Conservation (phyloP, 1,284 basidiomycete genomes). For the Rhodotorula mucilaginosa region DNA sequence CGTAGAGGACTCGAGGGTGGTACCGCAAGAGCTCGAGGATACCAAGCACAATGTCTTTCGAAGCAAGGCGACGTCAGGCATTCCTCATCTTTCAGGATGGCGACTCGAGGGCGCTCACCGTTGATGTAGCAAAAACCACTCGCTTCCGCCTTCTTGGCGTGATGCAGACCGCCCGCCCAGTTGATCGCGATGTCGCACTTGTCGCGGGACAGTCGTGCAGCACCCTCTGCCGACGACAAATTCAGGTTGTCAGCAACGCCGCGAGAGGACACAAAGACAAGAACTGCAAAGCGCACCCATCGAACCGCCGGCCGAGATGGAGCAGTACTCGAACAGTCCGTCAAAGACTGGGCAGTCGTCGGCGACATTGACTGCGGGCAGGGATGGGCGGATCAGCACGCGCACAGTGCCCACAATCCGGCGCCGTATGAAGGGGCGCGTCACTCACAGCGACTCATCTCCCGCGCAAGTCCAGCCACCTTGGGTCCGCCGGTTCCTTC, state of each 20-base stretch:
- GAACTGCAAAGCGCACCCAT: conserved; percentile 68
- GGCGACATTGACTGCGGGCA: conserved; percentile 68
- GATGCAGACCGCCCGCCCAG: conserved; percentile 97
- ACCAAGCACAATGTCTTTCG: conserved; percentile 87
- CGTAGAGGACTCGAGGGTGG: conserved; percentile 91
- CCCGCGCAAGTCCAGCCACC: conserved; percentile 49
- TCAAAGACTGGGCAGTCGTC: conserved; percentile 99
- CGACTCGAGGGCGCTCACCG: conserved; percentile 55
- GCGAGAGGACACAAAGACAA: neutral
- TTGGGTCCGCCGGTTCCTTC: conserved; percentile 32
- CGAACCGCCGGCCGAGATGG: conserved; percentile 95
- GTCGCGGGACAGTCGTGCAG: conserved; percentile 87
- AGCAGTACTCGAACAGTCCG: conserved; percentile 96
- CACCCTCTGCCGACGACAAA: conserved; percentile 71
- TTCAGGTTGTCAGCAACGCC: neutral
- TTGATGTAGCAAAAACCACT: conserved; percentile 99
- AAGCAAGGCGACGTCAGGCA: neutral
- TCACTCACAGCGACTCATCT: conserved; percentile 61
- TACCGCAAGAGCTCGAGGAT: conserved; percentile 94
- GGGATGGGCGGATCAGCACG: neutral
- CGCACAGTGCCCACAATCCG: too few relatives aligned
- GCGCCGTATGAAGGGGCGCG: neutral
- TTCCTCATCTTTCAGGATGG: too few relatives aligned
- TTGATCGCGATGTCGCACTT: conserved; percentile 99
- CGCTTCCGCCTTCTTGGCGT: conserved; percentile 98